Evolutionary conservation across 768 basidiomycete species (phyloP), one percentile per base, ranked within the genome.

Genomic region (Daedaleopsis sinensis): DNA sequence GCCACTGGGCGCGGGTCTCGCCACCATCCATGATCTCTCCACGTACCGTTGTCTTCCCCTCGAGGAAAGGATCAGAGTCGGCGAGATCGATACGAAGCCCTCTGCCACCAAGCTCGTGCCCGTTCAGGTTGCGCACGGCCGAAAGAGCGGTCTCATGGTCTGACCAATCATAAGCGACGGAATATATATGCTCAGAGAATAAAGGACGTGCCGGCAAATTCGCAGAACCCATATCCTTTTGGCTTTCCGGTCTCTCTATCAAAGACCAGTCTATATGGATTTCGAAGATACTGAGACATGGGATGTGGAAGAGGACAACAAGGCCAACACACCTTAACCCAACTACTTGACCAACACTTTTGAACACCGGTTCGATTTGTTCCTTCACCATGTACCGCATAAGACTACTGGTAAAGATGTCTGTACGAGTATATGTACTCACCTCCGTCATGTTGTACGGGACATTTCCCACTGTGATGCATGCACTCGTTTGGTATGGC

Each of bases 81-180:
- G 95, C 94, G 38, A 96, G 83, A 73, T 98, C 96, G 68, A 99
- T 96, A 52, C 96, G 88, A 47, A 99, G 81, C 2, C 92, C 90
- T 10, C 97, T 87, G 4, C 97, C 97, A 58, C 92, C 94, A 36
- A 98, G 91, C 67, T 94, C 93, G 53, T 86, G 86, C 62, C 92
- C 93, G 75, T 97, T 94, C 52, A 99, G 84, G 71, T 98, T 99
- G 69, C 97, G 89, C 16, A 99, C 94, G 51, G 97, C 97, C 53
- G 94, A 96, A 24, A 86, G 76, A 8, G 97, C 97, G 23, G 97
- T 98, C 76, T 97, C 96, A 73, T 96, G 93, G 76, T 99, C 97
- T 91, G 12, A 23, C 5, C 11, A 49, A n/a, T 23, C 1, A 4
- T 24, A 19, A 39, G 55, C 52, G 54, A 62, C 47, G 48, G 18